Percentiles rank a stretch among this genome's conserved stretches.
phyloP scores from a whole-genome alignment of 2,329 filamentous ascomycete species.

The Colletotrichum sp. region DNA sequence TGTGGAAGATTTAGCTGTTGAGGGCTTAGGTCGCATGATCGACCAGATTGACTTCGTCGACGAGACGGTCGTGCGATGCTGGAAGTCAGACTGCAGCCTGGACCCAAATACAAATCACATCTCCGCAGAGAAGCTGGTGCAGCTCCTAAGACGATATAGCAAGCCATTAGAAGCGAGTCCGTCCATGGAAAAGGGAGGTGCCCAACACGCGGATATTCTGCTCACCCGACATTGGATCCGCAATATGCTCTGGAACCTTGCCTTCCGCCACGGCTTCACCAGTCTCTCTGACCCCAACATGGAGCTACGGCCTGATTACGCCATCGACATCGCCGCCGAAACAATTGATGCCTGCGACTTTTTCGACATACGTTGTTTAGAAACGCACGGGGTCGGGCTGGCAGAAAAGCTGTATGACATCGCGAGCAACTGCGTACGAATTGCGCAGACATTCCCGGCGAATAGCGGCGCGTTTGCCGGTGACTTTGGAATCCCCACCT shows the following conservation, averaged over 20 bases:
- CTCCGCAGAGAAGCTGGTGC: background rate
- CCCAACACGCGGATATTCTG: background rate
- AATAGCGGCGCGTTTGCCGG: background rate
- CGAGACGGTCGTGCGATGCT: background rate
- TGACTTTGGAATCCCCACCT: background rate
- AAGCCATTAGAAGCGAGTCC: background rate
- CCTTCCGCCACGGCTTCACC: background rate
- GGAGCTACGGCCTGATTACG: background rate
- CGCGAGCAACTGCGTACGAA: background rate
- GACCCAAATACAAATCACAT: background rate
- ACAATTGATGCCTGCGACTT: background rate
- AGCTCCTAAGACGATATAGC: background rate
- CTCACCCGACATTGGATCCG: background rate
- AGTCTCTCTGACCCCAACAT: background rate
- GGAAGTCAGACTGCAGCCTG: background rate
- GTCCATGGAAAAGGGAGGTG: background rate
- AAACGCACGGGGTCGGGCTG: background rate
- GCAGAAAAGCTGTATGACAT: background rate
- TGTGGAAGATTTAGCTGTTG: background rate
- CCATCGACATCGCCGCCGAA: background rate
- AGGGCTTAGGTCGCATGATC: background rate
- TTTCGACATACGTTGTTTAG: background rate
- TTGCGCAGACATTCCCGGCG: background rate
- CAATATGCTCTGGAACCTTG: background rate
- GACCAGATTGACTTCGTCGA: background rate